Base-by-base conservation (phyloP, 805 yeast species). In the Hagleromyces aurorensis region DNA sequence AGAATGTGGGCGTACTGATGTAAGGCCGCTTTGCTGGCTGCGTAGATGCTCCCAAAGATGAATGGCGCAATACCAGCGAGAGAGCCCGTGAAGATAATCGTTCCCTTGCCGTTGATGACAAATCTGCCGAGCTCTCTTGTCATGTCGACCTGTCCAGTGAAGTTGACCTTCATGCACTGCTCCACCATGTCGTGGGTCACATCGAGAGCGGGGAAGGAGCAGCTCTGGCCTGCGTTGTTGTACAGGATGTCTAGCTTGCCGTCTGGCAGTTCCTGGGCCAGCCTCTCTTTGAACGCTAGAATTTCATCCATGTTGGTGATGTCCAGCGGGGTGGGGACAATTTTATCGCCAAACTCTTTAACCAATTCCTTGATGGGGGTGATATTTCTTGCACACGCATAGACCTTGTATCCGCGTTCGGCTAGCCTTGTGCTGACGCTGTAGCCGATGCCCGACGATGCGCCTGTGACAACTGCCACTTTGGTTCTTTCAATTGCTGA, bases 181-280 rank as follows among this genome's bases (percentile, higher is more conserved):
- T 54, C 58, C 16, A 74, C 43, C 19, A 55, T 64, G 8, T 65
- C 76, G 48, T 78, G 75, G 3, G 67, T 57, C 3, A 75, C 79
- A 53, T 80, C 91, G 26, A 69, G 39, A 0, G 81, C 83, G 1
- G 91, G 83, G 30, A 74, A 64, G 0, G 82, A 70, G 44, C 87
- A 81, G 13, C 84, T 67, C 42, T 70, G 77, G 11, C 87, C 87
- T 1, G 93, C 93, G 51, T 81, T 82, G 53, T 82, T 81, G 58
- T 65, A 79, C 30, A 81, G 53, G 7, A 77, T 42, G 43, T 80
- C 84, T 33, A 79, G 50, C 28, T 64, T 62, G 1, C 68, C 69
- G 20, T 66, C 70, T 7, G 67, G 61, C 19, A 60, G 35, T 21
- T 67, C 61, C 2, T 44, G 40, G 0, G 42, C 34, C n/a, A 78